phyloP scores from a whole-genome alignment of 345 rosid species.

The Rubroshorea leprosula region DNA sequence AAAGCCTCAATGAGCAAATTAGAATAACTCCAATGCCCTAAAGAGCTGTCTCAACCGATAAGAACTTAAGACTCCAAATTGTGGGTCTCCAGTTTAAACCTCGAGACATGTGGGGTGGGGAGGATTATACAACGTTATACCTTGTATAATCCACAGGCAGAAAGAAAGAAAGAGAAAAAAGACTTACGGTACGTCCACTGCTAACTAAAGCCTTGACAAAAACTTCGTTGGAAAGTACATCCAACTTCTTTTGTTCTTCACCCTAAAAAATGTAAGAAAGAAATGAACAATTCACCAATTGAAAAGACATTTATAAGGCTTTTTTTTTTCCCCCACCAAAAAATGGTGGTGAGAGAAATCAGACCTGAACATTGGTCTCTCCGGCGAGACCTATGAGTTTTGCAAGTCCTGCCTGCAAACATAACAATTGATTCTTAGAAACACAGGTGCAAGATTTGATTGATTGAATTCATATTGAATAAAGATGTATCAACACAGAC shows the following conservation, averaged over 20 bases:
- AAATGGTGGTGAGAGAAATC: constrained; percentile 2
- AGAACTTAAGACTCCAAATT: too few species aligned
- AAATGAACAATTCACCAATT: neutral
- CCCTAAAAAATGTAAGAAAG: constrained; percentile 40
- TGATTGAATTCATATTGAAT: too few species aligned
- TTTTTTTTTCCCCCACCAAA: too few species aligned
- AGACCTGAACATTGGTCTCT: constrained; percentile 66
- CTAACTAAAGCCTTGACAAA: constrained; percentile 68
- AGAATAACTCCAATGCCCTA: too few species aligned
- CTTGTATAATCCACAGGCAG: too few species aligned
- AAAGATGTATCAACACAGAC: constrained; percentile 21
- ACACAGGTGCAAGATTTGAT: neutral
- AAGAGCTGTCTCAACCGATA: too few species aligned
- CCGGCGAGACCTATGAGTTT: constrained; percentile 73
- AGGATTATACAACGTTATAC: too few species aligned
- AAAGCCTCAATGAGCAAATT: neutral
- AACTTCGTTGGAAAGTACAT: constrained; percentile 74
- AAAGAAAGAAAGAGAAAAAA: too few species aligned
- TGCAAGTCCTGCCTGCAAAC: constrained; percentile 69
- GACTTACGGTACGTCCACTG: constrained; percentile 72
- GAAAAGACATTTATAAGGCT: neutral
- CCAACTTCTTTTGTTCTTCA: constrained; percentile 75
- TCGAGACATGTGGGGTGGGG: too few species aligned
- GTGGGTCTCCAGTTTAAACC: too few species aligned
- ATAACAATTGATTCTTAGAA: neutral